Conservation (phyloP, 257 asterid genomes). For the Avicennia marina region DNA sequence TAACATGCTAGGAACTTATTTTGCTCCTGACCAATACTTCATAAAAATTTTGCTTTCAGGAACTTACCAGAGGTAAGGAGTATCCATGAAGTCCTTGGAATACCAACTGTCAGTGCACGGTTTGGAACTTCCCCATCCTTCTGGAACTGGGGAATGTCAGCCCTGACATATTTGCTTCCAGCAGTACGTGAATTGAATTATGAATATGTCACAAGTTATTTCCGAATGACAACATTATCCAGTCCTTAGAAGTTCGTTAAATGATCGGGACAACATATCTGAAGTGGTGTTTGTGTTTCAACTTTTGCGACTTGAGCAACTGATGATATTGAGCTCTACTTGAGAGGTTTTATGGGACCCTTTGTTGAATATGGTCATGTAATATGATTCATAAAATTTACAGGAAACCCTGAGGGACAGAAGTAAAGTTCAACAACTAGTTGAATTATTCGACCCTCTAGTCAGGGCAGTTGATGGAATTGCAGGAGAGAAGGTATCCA, state of each 20-base stretch:
- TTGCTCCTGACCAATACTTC: not conserved
- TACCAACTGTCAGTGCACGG: conserved; percentile 95
- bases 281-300: not conserved
- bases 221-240: not conserved
- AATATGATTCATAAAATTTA: conserved; percentile 4
- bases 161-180: conserved; percentile 76
- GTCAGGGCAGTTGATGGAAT: conserved; percentile 65
- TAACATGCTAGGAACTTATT: not conserved
- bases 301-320: not conserved
- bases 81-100: conserved; percentile 65
- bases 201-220: conserved; percentile 7
- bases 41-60: conserved; percentile 35
- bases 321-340: not conserved
- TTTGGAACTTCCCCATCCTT: conserved; percentile 94
- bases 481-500: conserved; percentile 83
- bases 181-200: conserved; percentile 43
- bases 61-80: conserved; percentile 91
- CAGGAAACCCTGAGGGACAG: conserved; percentile 84
- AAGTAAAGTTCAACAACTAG: conserved; percentile 73
- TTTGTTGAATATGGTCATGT: not conserved
- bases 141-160: conserved; percentile 99
- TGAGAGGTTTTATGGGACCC: not conserved
- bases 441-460: conserved; percentile 69
- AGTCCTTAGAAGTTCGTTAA: not conserved
- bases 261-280: too few relatives aligned